Evolutionary conservation across 441 rosid species (phyloP), one percentile per base, ranked within the genome.

Genomic region (Gossypium aridum): DNA sequence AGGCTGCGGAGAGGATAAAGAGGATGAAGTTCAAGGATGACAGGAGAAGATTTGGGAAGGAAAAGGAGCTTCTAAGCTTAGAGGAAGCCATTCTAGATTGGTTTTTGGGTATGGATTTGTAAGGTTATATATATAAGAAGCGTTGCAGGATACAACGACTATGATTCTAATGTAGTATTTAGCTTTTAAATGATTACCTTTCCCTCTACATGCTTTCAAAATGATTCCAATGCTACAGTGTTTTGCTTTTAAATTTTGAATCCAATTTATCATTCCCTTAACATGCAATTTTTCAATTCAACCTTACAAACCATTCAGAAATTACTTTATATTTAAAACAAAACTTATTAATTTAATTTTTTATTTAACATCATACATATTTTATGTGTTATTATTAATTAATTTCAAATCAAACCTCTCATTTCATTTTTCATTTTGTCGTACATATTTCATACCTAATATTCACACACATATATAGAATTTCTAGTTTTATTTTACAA

Each of bases 21-120:
- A 88, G 86, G 16, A 76, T 77, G 73, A 88, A 82, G 77, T 86
- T 86, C 28, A 85, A 66, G 79, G 85, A 78, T 2, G 85, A 85
- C 28, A 88, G 85, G 64, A 88, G 84, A 56, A 88, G 79, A 23
- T 71, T 84, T 10, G 85, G 84, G 82, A 88, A 85, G 19, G 90
- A 87, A 64, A 83, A 84, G 4, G 91, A 87, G 51, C 85, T 86
- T 69, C 88, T 82, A 9, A 80, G 81, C 79, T 78, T 82, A 0
- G 83, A 23, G 31, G 83, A 77, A 25, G 82, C 61, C 85, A 83
- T 85, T 17, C 16, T 20, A 8, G 3, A 31, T 13, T 55, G 47
- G 26, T 10, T 22, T 9, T 12, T 57, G 63, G 31, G 47, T 0
- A 1, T 13, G 31, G 28, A 28, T 72, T 54, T 43, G 69, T 28